These are phyloP conservation scores for Coemansia sp. DNA, from an alignment of 192 early-diverging fungal species.

Conservation along the genomic window DNA sequence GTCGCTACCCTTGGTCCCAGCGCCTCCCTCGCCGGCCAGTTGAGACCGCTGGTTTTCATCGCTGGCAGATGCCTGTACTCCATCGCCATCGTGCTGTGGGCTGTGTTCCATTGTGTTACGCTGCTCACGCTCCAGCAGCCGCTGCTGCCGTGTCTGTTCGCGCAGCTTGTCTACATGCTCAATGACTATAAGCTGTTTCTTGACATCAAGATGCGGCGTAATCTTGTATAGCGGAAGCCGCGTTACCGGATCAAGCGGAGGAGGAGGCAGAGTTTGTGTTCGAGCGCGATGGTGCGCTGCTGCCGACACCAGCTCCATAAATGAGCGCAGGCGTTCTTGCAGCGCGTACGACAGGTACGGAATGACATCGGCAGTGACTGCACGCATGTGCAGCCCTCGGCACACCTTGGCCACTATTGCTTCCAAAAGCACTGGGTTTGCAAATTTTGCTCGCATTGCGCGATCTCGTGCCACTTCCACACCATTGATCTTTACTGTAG, in stretches of 20 bases:
- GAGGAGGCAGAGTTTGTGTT: conserved; percentile 60
- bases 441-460: conserved; percentile 17
- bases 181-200: conserved; percentile 66
- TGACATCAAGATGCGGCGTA: conserved; percentile 62
- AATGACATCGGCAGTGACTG: conserved; percentile 60
- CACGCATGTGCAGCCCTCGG: conserved; percentile 15
- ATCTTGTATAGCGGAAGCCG: conserved; percentile 69
- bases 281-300: conserved; percentile 70
- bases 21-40: conserved; percentile 1
- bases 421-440: conserved; percentile 13
- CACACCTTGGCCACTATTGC: conserved; percentile 20
- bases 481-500: conserved; percentile 13
- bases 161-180: conserved; percentile 66
- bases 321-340: conserved; percentile 62
- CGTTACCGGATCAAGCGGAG: conserved; percentile 53
- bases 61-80: neutral
- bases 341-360: conserved; percentile 66
- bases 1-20: neutral
- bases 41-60: neutral
- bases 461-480: conserved; percentile 29
- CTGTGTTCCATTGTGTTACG: conserved; percentile 23
- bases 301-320: conserved; percentile 66
- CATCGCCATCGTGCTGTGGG: conserved; percentile 19
- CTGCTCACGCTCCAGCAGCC: conserved; percentile 49
- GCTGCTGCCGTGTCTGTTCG: conserved; percentile 59